Percentiles rank a stretch among this genome's conserved stretches.
Conservation (phyloP, 352 stramenopile genomes). For the Phytophthora colocasiae region DNA sequence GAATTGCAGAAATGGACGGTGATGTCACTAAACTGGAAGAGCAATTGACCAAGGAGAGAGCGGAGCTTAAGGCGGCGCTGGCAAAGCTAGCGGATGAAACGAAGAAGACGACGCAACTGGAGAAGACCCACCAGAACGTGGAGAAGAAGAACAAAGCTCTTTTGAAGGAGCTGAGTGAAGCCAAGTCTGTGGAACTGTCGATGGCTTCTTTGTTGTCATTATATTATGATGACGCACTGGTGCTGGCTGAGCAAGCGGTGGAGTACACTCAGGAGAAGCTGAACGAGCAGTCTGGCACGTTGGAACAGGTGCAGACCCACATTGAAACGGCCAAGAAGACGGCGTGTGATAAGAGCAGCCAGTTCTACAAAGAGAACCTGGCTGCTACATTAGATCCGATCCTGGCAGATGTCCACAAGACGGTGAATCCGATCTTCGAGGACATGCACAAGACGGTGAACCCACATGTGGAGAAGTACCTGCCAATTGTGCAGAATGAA, state of each 20-base stretch:
- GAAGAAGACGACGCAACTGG: slow-evolving; percentile 29
- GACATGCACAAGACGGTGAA: slow-evolving; percentile 57
- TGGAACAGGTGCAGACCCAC: slow-evolving; percentile 62
- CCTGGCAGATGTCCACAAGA: slow-evolving; percentile 56
- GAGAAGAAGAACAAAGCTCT: slow-evolving; percentile 75
- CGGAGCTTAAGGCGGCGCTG: slow-evolving; percentile 46
- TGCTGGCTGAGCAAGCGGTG: slow-evolving; percentile 50
- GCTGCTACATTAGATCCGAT: slow-evolving; percentile 74
- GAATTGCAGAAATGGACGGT: not conserved
- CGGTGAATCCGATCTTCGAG: slow-evolving; percentile 62
- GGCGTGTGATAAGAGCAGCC: slow-evolving; percentile 48
- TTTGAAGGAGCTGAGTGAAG: slow-evolving; percentile 54
- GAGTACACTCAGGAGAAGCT: slow-evolving; percentile 53
- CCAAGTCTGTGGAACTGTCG: slow-evolving; percentile 62
- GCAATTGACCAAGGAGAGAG: slow-evolving; percentile 29
- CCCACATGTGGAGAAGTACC: slow-evolving; percentile 66
- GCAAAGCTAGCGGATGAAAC: slow-evolving; percentile 43
- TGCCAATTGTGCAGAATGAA: slow-evolving; percentile 59
- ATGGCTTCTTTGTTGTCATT: slow-evolving; percentile 73
- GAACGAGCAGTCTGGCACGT: slow-evolving; percentile 45
- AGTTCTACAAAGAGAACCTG: slow-evolving; percentile 77
- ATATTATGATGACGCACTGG: slow-evolving; percentile 84
- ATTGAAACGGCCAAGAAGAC: slow-evolving; percentile 58
- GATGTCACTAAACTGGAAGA: slow-evolving; percentile 38
- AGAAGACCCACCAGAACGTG: slow-evolving; percentile 34